phyloP scores from a whole-genome alignment of 2,329 filamentous ascomycete species.

The Colletotrichum eleusines region DNA sequence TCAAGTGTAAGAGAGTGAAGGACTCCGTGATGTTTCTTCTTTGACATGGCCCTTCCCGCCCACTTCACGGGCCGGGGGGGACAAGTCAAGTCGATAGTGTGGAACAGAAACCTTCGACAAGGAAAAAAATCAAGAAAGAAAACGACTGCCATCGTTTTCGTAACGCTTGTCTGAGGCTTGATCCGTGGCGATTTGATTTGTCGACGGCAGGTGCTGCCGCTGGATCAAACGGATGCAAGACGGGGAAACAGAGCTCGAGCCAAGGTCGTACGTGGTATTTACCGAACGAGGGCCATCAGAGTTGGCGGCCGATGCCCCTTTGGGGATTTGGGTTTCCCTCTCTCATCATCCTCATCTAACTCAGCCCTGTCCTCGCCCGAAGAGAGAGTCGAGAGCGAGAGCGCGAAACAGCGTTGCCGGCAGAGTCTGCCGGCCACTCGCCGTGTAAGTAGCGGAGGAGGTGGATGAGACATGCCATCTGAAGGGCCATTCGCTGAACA shows the following conservation, averaged over 20 bases:
- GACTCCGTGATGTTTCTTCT: conserved; percentile 26
- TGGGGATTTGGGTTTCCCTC: conserved; percentile 13
- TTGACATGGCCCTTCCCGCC: conserved; percentile 13
- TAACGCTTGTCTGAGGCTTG: conserved; percentile 10
- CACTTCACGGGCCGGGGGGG: conserved; percentile 25
- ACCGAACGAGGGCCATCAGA: conserved; percentile 12
- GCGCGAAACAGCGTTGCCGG: conserved; percentile 9
- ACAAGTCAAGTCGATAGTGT: conserved; percentile 23
- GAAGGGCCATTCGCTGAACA: conserved; percentile 38
- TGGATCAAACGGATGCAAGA: conserved; percentile 17
- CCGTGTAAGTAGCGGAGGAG: conserved; percentile 18
- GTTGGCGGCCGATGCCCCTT: conserved; percentile 2
- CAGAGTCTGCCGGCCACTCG: conserved; percentile 18
- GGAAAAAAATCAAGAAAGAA: background rate
- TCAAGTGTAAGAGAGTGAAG: background rate
- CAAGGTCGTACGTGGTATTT: background rate
- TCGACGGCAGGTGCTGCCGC: conserved; percentile 21
- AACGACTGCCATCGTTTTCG: background rate
- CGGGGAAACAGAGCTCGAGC: conserved; percentile 25
- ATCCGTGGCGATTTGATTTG: conserved; percentile 2
- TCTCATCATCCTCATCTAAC: conserved; percentile 8
- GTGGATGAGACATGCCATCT: conserved; percentile 38
- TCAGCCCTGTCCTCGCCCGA: conserved; percentile 14
- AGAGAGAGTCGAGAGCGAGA: conserved; percentile 26
- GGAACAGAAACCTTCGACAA: conserved; percentile 5